Evolutionary conservation across 1,284 basidiomycete species (phyloP).

Genomic region (Ustilago trichophora): DNA sequence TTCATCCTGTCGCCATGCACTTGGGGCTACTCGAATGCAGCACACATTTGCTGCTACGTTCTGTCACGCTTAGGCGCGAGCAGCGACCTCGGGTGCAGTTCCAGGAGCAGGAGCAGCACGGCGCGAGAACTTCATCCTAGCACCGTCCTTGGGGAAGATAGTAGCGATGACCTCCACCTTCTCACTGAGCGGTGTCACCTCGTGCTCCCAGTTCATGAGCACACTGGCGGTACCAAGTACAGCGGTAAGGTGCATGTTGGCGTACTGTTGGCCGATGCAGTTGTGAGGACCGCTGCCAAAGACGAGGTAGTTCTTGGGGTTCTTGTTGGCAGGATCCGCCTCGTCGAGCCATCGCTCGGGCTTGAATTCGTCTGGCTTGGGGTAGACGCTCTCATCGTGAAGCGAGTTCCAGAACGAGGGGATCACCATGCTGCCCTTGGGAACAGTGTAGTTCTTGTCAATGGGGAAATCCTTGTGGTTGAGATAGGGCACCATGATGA

Average conservation of each 20-base stretch:
- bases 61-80: constrained; percentile 30
- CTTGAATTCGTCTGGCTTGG: constrained; percentile 81
- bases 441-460: constrained; percentile 86
- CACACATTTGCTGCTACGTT: too few species aligned
- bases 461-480: constrained; percentile 91
- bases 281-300: constrained; percentile 85
- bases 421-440: constrained; percentile 90
- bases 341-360: constrained; percentile 95
- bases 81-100: constrained; percentile 55
- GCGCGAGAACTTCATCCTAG: constrained; percentile 76
- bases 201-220: constrained; percentile 88
- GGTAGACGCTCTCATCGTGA: constrained; percentile 88
- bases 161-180: constrained; percentile 72
- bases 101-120: constrained; percentile 53
- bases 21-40: not conserved
- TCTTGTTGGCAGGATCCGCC: constrained; percentile 82
- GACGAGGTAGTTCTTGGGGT: constrained; percentile 94
- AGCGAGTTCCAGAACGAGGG: constrained; percentile 92
- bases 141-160: constrained; percentile 92
- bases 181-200: constrained; percentile 79
- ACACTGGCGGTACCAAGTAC: constrained; percentile 84
- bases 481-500: constrained; percentile 85
- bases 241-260: constrained; percentile 87
- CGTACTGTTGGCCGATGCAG: constrained; percentile 94
- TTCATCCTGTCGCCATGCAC: not conserved